A percentile compares a stretch with the other conserved stretches of the same genome.
These are phyloP conservation scores for Colletotrichum sp. DNA, from an alignment of 2,329 filamentous ascomycete species.

Conservation along the genomic window DNA sequence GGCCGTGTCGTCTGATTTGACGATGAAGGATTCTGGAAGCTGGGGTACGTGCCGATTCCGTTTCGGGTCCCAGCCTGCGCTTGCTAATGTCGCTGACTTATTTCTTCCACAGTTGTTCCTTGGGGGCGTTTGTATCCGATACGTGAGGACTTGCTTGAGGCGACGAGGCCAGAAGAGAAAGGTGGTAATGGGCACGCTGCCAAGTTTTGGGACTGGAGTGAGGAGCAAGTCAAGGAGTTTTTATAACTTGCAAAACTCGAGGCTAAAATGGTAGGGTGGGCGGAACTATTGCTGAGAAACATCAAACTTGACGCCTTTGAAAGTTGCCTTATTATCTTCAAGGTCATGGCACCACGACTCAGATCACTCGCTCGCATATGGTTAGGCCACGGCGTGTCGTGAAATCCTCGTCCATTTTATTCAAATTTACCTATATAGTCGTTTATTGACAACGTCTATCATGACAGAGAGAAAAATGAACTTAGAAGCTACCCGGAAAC, in stretches of 20 bases:
- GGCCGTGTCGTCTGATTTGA: constrained; percentile 46
- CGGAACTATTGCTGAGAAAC: too few relatives aligned
- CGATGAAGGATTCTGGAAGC: constrained; percentile 34
- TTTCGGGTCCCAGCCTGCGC: not conserved
- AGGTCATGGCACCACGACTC: too few relatives aligned
- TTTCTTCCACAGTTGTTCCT: not conserved
- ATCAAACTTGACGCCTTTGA: too few relatives aligned
- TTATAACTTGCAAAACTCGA: not conserved
- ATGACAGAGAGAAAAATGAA: not conserved
- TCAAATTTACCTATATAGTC: too few relatives aligned
- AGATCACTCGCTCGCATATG: too few relatives aligned
- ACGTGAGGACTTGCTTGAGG: constrained; percentile 29
- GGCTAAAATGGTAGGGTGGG: too few relatives aligned
- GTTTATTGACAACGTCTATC: not conserved
- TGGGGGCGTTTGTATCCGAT: constrained; percentile 15
- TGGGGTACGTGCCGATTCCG: constrained; percentile 26
- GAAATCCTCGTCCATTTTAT: too few relatives aligned
- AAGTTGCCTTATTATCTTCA: too few relatives aligned
- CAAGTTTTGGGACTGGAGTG: constrained; percentile 33
- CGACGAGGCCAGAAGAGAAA: constrained; percentile 26
- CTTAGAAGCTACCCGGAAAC: not conserved
- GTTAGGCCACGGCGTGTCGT: too few relatives aligned
- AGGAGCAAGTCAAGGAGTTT: constrained; percentile 1
- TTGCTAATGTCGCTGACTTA: not conserved
- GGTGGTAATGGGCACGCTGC: constrained; percentile 30